Evolutionary conservation across 345 rosid species (phyloP), one percentile per base, ranked within the genome.

Genomic region (Isatis tinctoria): DNA sequence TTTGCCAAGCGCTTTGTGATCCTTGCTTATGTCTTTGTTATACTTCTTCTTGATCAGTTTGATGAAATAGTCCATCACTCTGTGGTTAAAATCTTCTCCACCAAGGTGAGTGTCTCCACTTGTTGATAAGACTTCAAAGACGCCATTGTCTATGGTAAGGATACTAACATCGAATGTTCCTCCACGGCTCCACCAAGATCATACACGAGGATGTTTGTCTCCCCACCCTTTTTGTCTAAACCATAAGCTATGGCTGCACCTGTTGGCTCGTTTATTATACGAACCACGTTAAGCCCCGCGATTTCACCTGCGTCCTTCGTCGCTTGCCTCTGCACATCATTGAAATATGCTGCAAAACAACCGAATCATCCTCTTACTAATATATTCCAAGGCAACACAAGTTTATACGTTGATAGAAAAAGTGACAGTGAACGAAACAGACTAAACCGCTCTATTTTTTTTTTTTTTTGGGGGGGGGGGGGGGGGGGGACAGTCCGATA

Each of bases 231-330:
- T 70, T 82, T 79, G 79, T 84, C 85, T 12, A 86, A 52, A 71
- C 87, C 86, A 43, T 84, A 86, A 28, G 90, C 85, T n/a, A 86
- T 79, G 5, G 90, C 86, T 22, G 87, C 87, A 26, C 85, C 86
- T 5, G 85, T 82, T 41, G 90, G 90, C 69, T 84, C 90, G 66
- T 82, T 84, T 78, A 82, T 86, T 32, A 86, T 86, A 69, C 86
- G 73, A 32, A 60, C 78, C 69, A 86, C 90, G 51, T 84, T 82
- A 35, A 83, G 77, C 12, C 85, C 87, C 0, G 89, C 79, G 1
- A 83, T 85, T 10, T 74, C 75, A 2, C 89, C 85, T 0, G 87
- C 85, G 14, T 85, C 87, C 74, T 85, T 85, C 6, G 84, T 85
- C 2, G 87, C 88, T 61, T 83, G 85, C 48, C 88, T 75, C 40